A percentile compares a stretch with the other conserved stretches of the same genome.
Evolutionary conservation across 2,329 filamentous ascomycete species (phyloP).

Genomic region (Botryosphaeria dothidea): DNA sequence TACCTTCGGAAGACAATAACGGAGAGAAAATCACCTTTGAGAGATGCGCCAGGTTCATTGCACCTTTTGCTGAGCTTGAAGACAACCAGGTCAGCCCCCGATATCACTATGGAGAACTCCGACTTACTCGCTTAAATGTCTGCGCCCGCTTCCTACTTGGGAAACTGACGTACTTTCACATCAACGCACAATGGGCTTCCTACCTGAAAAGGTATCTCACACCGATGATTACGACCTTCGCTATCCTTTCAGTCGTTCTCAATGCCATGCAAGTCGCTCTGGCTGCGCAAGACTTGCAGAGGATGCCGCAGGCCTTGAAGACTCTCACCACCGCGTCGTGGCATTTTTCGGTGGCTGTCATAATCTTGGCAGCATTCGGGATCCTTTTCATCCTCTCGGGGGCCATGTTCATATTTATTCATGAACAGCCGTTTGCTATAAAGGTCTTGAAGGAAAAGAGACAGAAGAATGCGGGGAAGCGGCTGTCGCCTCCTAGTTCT

Average conservation of each 20-base stretch:
- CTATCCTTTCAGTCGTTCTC: background rate
- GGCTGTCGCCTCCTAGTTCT: too few relatives aligned
- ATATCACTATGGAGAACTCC: background rate
- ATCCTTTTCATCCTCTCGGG: too few relatives aligned
- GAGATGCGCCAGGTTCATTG: background rate
- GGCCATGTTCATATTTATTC: too few relatives aligned
- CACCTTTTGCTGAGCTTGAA: background rate
- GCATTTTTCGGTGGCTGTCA: too few relatives aligned
- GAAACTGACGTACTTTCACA: background rate
- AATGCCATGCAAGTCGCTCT: background rate
- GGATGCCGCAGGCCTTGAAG: too few relatives aligned
- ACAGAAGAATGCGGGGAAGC: too few relatives aligned
- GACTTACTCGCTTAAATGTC: background rate
- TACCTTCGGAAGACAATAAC: background rate
- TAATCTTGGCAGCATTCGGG: too few relatives aligned
- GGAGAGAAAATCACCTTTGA: background rate
- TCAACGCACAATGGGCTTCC: background rate
- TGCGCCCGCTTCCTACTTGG: background rate
- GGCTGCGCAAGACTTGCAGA: background rate
- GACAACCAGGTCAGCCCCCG: background rate
- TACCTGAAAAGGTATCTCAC: background rate
- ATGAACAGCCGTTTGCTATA: too few relatives aligned
- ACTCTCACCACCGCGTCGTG: background rate
- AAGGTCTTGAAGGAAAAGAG: too few relatives aligned
- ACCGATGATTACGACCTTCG: background rate